phyloP scores from a whole-genome alignment of 2,329 filamentous ascomycete genomes.

The Ilyonectria sp. region DNA sequence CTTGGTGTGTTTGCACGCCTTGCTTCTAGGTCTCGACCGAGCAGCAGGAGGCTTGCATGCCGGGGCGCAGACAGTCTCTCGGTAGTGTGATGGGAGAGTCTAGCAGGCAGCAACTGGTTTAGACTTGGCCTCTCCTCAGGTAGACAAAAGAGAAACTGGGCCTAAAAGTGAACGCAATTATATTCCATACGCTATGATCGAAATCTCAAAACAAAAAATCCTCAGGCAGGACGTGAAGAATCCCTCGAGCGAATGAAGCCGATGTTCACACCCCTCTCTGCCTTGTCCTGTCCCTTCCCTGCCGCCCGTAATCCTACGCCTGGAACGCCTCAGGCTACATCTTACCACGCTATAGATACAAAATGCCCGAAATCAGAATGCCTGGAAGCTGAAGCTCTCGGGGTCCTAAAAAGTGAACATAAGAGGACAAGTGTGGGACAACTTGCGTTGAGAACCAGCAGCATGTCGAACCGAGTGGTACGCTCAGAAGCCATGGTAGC shows the following conservation, averaged over 20 bases:
- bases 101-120: too few species aligned
- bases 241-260: conserved; percentile 20
- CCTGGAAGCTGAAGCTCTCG: not conserved
- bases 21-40: too few species aligned
- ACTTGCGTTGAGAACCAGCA: conserved; percentile 34
- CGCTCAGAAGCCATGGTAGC: conserved; percentile 12
- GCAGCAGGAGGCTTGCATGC: too few species aligned
- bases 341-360: conserved; percentile 38
- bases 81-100: too few species aligned
- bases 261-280: conserved; percentile 14
- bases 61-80: too few species aligned
- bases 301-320: conserved; percentile 43
- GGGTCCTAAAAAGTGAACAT: conserved; percentile 17
- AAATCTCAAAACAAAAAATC: conserved; percentile 22
- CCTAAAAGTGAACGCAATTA: conserved; percentile 19
- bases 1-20: too few species aligned
- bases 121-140: too few species aligned
- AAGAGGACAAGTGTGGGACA: conserved; percentile 27
- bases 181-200: conserved; percentile 32
- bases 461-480: conserved; percentile 29
- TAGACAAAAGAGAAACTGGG: not conserved
- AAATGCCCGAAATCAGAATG: conserved; percentile 17
- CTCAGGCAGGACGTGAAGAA: conserved; percentile 14
- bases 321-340: conserved; percentile 46
- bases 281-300: conserved; percentile 27